Evolutionary conservation across 2,329 filamentous ascomycete genomes (phyloP).

Genomic region (Colletotrichum aenigma): DNA sequence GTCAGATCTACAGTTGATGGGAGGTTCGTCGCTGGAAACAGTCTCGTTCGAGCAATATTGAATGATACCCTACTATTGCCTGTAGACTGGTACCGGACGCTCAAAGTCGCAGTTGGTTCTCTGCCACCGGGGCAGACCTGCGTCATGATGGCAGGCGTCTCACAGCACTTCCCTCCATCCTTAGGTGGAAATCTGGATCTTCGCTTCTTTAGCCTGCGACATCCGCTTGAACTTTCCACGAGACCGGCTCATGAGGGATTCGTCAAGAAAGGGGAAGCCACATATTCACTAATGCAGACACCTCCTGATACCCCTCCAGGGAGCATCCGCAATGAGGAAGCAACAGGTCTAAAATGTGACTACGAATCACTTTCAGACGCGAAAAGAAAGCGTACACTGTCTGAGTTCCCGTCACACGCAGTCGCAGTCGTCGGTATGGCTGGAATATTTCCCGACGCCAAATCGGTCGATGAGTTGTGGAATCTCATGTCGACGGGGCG

Average conservation of each 20-base stretch:
- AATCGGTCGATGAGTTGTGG: constrained; percentile 39
- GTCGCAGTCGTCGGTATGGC: constrained; percentile 45
- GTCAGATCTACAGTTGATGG: not conserved
- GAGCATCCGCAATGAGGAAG: not conserved
- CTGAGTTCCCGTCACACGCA: constrained; percentile 35
- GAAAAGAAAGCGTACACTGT: constrained; percentile 21
- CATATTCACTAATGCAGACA: not conserved
- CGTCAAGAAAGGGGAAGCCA: not conserved
- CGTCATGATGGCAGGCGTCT: not conserved
- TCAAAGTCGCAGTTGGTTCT: not conserved
- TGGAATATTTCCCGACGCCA: constrained; percentile 46
- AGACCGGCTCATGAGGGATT: not conserved
- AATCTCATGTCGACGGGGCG: constrained; percentile 22
- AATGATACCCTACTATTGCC: not conserved
- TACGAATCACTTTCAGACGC: not conserved
- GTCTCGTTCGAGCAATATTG: not conserved
- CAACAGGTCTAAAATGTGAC: not conserved
- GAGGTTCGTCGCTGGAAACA: not conserved
- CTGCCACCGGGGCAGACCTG: not conserved
- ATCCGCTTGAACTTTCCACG: too few species aligned
- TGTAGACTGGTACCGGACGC: not conserved
- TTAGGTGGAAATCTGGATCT: not conserved
- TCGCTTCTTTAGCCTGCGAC: not conserved
- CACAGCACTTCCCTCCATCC: not conserved
- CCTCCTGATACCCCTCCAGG: not conserved